Conservation (phyloP, 73 alveolate species). For the Symbiodinium natans region DNA sequence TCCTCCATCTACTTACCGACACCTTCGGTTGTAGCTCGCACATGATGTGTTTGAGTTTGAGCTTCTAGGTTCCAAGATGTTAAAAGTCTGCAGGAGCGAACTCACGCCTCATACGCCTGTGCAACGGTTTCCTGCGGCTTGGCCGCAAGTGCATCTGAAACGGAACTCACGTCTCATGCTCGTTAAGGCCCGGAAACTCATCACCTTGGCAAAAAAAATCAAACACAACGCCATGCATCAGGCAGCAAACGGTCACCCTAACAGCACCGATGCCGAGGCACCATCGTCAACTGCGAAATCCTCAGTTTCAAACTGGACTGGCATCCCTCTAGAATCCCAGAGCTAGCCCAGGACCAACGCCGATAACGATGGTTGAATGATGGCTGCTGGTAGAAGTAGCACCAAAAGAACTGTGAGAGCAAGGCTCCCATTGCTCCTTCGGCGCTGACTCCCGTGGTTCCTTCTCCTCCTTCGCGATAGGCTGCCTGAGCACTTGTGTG, state of each 20-base stretch:
- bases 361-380: no score
- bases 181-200: constrained; percentile 55
- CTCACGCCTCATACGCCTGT: neutral
- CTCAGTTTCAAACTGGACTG: neutral
- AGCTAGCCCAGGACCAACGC: neutral
- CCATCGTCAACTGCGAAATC: constrained; percentile 85
- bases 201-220: constrained; percentile 22
- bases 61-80: no score
- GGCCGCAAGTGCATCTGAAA: constrained; percentile 33
- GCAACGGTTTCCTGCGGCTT: constrained; percentile 49
- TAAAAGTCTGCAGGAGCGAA: neutral
- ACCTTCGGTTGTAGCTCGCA: neutral
- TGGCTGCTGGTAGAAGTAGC: neutral
- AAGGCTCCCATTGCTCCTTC: constrained; percentile 84
- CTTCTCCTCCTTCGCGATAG: constrained; percentile 71
- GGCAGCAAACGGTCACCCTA: neutral
- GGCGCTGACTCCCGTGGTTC: constrained; percentile 43
- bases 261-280: neutral
- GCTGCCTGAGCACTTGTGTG: neutral
- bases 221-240: neutral
- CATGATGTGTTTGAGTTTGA: neutral
- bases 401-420: no score
- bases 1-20: neutral
- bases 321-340: neutral
- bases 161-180: constrained; percentile 22